A percentile compares a stretch with the other conserved stretches of the same genome.
Evolutionary conservation across 306 rosid species (phyloP).

Genomic region (Oxytropis ochrocephala): DNA sequence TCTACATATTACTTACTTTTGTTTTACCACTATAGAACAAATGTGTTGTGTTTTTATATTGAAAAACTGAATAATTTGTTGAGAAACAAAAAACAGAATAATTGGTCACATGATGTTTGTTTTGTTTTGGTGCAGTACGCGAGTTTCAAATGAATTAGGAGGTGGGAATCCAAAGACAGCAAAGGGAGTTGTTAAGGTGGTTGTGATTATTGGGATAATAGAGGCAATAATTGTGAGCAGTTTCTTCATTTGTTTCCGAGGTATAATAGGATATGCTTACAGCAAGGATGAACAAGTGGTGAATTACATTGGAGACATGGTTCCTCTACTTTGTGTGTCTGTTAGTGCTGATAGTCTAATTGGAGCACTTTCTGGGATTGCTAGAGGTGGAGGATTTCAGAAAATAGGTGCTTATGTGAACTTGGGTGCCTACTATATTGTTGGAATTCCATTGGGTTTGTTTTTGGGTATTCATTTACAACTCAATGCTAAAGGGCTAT

Average conservation of each 20-base stretch:
- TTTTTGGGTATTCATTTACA: slow-evolving; percentile 29
- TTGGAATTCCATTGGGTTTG: slow-evolving; percentile 33
- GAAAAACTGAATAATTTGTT: too few species aligned
- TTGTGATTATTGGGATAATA: slow-evolving; percentile 25
- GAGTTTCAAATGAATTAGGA: slow-evolving; percentile 67
- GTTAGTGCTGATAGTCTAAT: slow-evolving; percentile 39
- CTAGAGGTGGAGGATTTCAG: slow-evolving; percentile 47
- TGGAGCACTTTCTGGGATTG: slow-evolving; percentile 37
- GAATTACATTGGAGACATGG: slow-evolving; percentile 34
- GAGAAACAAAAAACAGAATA: too few species aligned
- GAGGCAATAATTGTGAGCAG: slow-evolving; percentile 41
- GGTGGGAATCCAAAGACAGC: slow-evolving; percentile 53
- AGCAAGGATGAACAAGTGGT: slow-evolving; percentile 49
- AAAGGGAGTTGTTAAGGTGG: slow-evolving; percentile 33
- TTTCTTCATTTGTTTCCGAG: slow-evolving; percentile 25
- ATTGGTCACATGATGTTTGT: background rate
- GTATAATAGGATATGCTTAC: slow-evolving; percentile 50
- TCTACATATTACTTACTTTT: too few species aligned
- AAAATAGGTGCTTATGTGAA: slow-evolving; percentile 39
- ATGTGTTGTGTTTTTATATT: too few species aligned
- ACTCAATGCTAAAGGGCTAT: slow-evolving; percentile 32
- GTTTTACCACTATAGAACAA: too few species aligned
- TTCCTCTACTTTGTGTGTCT: slow-evolving; percentile 48
- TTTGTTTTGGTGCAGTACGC: slow-evolving; percentile 36
- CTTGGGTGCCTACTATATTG: slow-evolving; percentile 44